Conservation (phyloP, 495 filamentous ascomycete species). For the Rhypophila decipiens region DNA sequence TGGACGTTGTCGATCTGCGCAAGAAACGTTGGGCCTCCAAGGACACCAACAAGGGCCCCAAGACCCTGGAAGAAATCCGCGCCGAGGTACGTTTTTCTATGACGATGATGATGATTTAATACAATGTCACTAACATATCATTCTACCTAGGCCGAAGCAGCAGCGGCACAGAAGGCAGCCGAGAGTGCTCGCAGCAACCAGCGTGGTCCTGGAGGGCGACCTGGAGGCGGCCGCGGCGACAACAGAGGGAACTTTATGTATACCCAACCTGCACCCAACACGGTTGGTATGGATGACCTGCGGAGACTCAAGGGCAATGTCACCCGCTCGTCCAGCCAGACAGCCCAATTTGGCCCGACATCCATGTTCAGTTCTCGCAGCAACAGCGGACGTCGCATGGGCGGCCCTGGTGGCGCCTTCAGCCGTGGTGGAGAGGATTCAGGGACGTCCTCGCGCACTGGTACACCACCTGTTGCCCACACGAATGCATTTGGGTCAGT, state of each 20-base stretch:
- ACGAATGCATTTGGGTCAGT: constrained; percentile 88
- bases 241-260: constrained; percentile 73
- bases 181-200: constrained; percentile 55
- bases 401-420: constrained; percentile 65
- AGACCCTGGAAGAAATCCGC: constrained; percentile 88
- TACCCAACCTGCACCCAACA: constrained; percentile 60
- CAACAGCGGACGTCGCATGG: constrained; percentile 69
- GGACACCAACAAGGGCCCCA: constrained; percentile 85
- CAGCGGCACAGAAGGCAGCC: constrained; percentile 59
- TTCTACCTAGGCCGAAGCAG: constrained; percentile 50
- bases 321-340: constrained; percentile 50
- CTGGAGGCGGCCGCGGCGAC: constrained; percentile 74
- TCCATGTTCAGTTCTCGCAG: constrained; percentile 73
- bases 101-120: not conserved
- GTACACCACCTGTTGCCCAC: constrained; percentile 72
- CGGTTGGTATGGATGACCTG: constrained; percentile 84
- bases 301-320: constrained; percentile 61
- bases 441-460: constrained; percentile 72
- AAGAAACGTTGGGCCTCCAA: constrained; percentile 71
- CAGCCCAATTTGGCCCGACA: constrained; percentile 67
- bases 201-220: constrained; percentile 58
- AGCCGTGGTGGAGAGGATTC: constrained; percentile 67
- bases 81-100: constrained; percentile 57
- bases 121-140: constrained; percentile 11
- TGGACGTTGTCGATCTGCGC: constrained; percentile 88